A percentile compares a stretch with the other conserved stretches of the same genome.
phyloP scores from a whole-genome alignment of 192 early-diverging fungal genomes.

The Lunasporangiospora selenospora region DNA sequence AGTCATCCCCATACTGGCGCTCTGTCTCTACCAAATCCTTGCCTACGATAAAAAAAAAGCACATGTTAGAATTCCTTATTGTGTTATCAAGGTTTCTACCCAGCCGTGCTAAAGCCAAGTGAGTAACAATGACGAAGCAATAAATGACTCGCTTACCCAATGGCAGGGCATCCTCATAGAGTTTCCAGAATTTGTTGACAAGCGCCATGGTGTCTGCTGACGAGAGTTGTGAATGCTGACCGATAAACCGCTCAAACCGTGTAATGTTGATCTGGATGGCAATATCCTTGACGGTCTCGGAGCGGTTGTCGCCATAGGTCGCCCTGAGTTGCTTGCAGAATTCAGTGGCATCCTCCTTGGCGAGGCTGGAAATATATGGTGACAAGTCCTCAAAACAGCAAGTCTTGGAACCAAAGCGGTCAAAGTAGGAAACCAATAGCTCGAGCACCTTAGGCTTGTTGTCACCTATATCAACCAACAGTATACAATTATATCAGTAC shows the following conservation, averaged over 20 bases:
- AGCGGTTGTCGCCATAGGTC: slow-evolving; percentile 29
- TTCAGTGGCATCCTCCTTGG: slow-evolving; percentile 17
- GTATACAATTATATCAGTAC: background rate
- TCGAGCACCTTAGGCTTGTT: slow-evolving; percentile 32
- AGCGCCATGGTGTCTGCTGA: slow-evolving; percentile 16
- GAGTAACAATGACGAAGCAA: too few relatives aligned
- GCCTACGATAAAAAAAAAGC: slow-evolving; percentile 39
- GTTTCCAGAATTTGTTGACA: slow-evolving; percentile 45
- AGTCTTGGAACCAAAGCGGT: slow-evolving; percentile 65
- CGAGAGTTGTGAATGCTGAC: slow-evolving; percentile 16
- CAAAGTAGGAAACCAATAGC: slow-evolving; percentile 62
- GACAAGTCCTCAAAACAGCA: slow-evolving; percentile 83
- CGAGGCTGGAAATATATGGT: slow-evolving; percentile 56
- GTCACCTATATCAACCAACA: slow-evolving; percentile 2
- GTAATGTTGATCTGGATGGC: slow-evolving; percentile 30
- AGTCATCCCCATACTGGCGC: slow-evolving; percentile 83
- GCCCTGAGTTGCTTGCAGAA: slow-evolving; percentile 46
- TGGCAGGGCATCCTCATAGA: slow-evolving; percentile 37
- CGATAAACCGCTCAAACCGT: slow-evolving; percentile 27
- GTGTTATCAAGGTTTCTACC: too few relatives aligned
- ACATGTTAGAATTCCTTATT: too few relatives aligned
- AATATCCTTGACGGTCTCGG: slow-evolving; percentile 50
- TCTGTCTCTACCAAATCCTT: slow-evolving; percentile 69
- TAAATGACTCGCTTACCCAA: slow-evolving; percentile 16
- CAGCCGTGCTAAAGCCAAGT: too few relatives aligned